Evolutionary conservation across 106 monocot species (phyloP), one percentile per base, ranked within the genome.

Genomic region (Acorus calamus): DNA sequence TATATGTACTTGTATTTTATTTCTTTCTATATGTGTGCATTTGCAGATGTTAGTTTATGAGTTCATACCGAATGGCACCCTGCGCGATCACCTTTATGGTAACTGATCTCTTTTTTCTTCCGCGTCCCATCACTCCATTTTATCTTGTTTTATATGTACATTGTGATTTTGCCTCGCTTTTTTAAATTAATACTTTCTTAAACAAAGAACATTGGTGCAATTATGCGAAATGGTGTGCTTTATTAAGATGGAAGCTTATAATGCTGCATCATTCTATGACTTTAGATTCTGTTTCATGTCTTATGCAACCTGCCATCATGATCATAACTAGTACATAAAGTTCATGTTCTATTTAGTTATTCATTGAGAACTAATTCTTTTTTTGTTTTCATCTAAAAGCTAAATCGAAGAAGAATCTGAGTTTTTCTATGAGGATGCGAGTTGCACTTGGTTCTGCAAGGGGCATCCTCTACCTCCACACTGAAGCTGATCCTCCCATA

Each of bases 1-100:
- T 28, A 28, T 28, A 28, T 28, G 28, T 28, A 28, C 28, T 28
- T 28, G 1, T 28, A 28, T 28, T 28, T 28, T 28, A 28, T 28
- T 28, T 28, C 28, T 28, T 28, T 28, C 28, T 28, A 28, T 28
- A 28, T 28, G 28, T 28, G 28, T 28, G 28, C 28, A 56, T 50
- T 66, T 81, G 70, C 71, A 99, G 98, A 83, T 99, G 92, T 52
- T 99, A 72, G 92, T 99, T 8, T 99, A 99, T 64, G 98, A 99
- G 67, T 99, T 88, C 66, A 86, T 99, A 92, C 71, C 85, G 51
- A 99, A 92, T 81, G 92, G 85, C 9, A 84, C 85, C 66, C 73
- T 99, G 48, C 88, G 83, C 7, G 92, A 88, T 81, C 98, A 92
- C 61, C 80, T 99, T 66, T 92, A 92, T 62, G 83, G 96, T 98